phyloP scores from a whole-genome alignment of 2,329 filamentous ascomycete species.

The Phoma sp. region DNA sequence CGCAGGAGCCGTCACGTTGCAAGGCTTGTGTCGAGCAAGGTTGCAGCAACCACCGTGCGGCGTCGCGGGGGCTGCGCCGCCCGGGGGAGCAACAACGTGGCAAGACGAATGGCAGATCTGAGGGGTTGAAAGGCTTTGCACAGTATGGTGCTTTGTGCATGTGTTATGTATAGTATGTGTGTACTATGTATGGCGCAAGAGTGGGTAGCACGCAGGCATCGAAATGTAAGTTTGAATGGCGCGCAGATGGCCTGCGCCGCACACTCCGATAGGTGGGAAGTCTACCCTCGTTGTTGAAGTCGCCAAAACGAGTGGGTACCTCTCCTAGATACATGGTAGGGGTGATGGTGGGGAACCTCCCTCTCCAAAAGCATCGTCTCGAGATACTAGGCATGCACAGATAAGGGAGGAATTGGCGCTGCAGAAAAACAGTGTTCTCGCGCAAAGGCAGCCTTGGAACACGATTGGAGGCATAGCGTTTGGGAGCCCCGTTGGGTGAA shows the following conservation, averaged over 20 bases:
- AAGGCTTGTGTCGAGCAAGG: conserved; percentile 9
- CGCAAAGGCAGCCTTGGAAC: neutral
- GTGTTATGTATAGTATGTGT: neutral
- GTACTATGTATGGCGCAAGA: neutral
- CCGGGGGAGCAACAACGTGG: conserved; percentile 17
- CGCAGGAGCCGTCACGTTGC: conserved; percentile 2
- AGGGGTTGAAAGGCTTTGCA: neutral
- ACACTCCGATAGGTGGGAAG: conserved; percentile 9
- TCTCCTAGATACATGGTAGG: too few species aligned
- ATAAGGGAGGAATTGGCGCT: neutral
- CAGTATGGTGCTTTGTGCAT: neutral
- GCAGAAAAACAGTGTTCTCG: neutral
- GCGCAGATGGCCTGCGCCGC: conserved; percentile 4
- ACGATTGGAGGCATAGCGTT: conserved; percentile 10
- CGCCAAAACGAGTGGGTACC: too few species aligned
- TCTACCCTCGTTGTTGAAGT: too few species aligned
- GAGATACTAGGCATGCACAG: neutral
- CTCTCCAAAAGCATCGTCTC: neutral
- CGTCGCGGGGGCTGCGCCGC: conserved; percentile 1
- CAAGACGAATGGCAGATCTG: conserved; percentile 18
- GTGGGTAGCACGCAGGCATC: neutral
- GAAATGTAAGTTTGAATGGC: neutral
- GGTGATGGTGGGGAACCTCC: too few species aligned
- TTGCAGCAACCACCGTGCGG: conserved; percentile 5
- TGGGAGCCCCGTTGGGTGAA: conserved; percentile 8